Conservation (phyloP, 1,284 basidiomycete species). For the Ustilago vetiveriae region DNA sequence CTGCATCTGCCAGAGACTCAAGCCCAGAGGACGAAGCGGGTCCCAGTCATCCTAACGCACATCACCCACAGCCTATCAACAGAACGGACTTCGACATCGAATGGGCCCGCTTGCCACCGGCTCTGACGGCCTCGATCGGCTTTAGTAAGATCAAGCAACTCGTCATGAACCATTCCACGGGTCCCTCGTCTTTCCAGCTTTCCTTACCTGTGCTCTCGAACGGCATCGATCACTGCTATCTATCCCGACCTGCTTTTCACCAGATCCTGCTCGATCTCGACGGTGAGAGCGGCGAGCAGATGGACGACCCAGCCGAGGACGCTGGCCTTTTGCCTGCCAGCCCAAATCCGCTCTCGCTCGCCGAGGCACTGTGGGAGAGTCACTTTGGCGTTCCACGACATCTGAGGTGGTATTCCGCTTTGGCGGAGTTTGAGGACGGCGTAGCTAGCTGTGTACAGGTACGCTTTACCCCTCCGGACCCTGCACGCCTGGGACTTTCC, state of each 20-base stretch:
- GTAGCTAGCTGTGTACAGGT: constrained; percentile 6
- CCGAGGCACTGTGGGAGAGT: constrained; percentile 30
- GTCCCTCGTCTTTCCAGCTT: constrained; percentile 6
- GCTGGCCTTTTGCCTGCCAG: constrained; percentile 4
- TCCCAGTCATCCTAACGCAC: constrained; percentile 9
- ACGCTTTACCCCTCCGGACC: constrained; percentile 5
- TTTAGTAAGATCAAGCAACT: constrained; percentile 17
- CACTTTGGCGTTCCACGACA: constrained; percentile 22
- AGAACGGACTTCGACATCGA: constrained; percentile 21
- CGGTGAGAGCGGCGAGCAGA: background rate
- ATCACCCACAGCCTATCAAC: background rate
- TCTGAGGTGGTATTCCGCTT: constrained; percentile 12
- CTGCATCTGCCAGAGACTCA: too few species aligned
- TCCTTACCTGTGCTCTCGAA: constrained; percentile 15
- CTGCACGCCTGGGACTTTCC: constrained; percentile 1
- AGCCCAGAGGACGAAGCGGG: constrained; percentile 5
- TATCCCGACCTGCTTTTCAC: constrained; percentile 20
- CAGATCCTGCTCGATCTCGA: constrained; percentile 24
- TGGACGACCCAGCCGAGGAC: constrained; percentile 5
- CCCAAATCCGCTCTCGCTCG: constrained; percentile 3
- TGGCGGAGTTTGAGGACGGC: constrained; percentile 1
- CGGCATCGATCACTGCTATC: constrained; percentile 31
- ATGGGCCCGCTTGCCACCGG: constrained; percentile 26
- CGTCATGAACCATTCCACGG: constrained; percentile 16
- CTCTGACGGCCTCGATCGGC: constrained; percentile 18